Evolutionary conservation across 768 basidiomycete species (phyloP), one percentile per base, ranked within the genome.

Genomic region (Phylloporus sp.): DNA sequence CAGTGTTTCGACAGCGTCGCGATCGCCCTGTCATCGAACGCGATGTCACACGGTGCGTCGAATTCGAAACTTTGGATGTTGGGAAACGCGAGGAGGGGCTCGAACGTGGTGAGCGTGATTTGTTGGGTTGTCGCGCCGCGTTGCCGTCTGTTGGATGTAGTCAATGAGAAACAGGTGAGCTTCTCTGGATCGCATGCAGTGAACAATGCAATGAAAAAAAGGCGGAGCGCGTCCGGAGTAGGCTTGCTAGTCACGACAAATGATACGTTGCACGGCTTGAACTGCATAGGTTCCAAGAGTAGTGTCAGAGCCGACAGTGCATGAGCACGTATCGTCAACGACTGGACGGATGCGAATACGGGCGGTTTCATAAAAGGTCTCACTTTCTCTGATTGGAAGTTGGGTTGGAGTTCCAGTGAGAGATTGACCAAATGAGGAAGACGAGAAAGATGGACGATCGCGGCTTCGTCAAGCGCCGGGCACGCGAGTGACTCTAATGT

Each of bases 371-470:
- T 9, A 22, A 1, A 31, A 12, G 57, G 50, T 6, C 24, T 45
- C 18, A 66, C 45, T 32, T 50, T 55, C 20, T 61, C 55, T 16
- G 57, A 18, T 23, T 55, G 49, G 15, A 60, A 49, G 50, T 56
- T 52, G 11, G 41, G 9, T 23, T 44, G 54, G 18, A 66, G 56
- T 23, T 49, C 50, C 12, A 65, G 20, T 2, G 54, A 48, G 35
- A 64, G 62, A 2, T 57, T 15, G 42, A 2, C 4, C 43, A 65
- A 57, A 22, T 20, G 20, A 3, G 57, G 57, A 13, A 67, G 55
- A 11, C 22, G 63, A 13, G 67, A 57, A 26, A 67, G 56, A 47
- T 59, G 67, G 24, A 49, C 9, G 45, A 67, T 55, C 27, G 57
- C 62, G 2, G 43, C 41, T 31, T 57, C 65, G 29, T 65, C 49